Percentiles rank a stretch among this genome's conserved stretches.
Conservation (phyloP, 352 stramenopile genomes). For the Globisporangium irregulare region DNA sequence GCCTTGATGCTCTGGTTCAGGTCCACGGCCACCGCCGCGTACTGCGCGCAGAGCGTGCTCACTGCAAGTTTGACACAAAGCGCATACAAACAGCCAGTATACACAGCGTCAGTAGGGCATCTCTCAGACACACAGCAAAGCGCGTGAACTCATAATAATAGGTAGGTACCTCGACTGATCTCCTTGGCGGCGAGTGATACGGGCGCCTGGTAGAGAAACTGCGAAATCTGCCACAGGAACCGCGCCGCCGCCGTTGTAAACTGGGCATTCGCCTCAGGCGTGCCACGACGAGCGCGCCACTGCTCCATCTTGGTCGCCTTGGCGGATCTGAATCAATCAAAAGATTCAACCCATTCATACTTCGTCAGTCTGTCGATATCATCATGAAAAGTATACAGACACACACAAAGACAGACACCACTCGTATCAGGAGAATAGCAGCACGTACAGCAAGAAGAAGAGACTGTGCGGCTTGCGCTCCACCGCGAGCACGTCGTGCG, state of each 20-base stretch:
- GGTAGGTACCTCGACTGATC: constrained; percentile 39
- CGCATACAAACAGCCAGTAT: not conserved
- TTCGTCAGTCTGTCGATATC: not conserved
- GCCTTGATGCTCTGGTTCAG: constrained; percentile 55
- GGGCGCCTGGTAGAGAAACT: constrained; percentile 49
- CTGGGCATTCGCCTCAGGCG: constrained; percentile 22
- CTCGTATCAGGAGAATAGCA: not conserved
- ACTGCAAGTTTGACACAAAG: constrained; percentile 23
- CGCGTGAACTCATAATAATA: not conserved
- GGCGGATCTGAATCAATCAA: constrained; percentile 22
- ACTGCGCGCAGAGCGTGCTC: constrained; percentile 49
- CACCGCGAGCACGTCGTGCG: constrained; percentile 43
- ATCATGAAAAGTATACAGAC: too few species aligned
- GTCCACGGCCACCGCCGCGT: constrained; percentile 43
- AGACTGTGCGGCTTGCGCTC: constrained; percentile 49
- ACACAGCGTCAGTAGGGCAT: not conserved
- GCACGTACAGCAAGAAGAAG: constrained; percentile 45
- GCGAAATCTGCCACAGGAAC: constrained; percentile 45
- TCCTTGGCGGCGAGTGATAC: constrained; percentile 52
- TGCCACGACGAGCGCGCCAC: constrained; percentile 23
- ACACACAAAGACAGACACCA: not conserved
- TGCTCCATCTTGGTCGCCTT: constrained; percentile 62
- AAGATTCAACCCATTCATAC: not conserved
- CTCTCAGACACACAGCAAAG: constrained; percentile 1
- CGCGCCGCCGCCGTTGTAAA: constrained; percentile 20